Percentiles rank a stretch among this genome's conserved stretches.
phyloP scores from a whole-genome alignment of 225 moss, liverwort and hornwort species.

The Antitrichia curtipendula region DNA sequence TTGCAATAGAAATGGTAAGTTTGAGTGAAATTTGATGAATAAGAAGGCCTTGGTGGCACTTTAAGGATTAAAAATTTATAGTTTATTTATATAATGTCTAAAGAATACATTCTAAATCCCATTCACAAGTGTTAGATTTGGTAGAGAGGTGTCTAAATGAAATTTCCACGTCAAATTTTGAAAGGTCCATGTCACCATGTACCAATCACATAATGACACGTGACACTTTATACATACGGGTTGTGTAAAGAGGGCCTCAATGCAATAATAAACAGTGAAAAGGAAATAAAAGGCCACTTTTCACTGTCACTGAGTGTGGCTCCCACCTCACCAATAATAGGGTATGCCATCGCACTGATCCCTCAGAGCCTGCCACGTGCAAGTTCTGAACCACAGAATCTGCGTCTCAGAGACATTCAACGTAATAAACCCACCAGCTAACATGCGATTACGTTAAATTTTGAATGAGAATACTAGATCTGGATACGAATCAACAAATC shows the following conservation, averaged over 20 bases:
- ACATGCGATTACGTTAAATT: background rate
- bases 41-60: no score
- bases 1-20: no score
- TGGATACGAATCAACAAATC: background rate
- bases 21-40: no score
- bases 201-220: background rate
- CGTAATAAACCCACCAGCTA: accelerated
- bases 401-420: accelerated
- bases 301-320: background rate
- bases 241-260: background rate
- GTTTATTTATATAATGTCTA: background rate
- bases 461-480: background rate
- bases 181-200: accelerated
- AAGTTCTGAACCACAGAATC: background rate
- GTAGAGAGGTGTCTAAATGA: accelerated
- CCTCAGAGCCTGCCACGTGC: background rate
- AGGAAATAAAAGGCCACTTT: background rate
- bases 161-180: no score
- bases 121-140: accelerated
- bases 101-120: background rate
- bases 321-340: conserved; percentile 13
- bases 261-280: background rate
- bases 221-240: background rate
- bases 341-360: background rate
- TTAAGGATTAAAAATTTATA: background rate